These are phyloP conservation scores for Anethum foeniculum DNA, from an alignment of 140 eudicot genomes.

Conservation along the genomic window DNA sequence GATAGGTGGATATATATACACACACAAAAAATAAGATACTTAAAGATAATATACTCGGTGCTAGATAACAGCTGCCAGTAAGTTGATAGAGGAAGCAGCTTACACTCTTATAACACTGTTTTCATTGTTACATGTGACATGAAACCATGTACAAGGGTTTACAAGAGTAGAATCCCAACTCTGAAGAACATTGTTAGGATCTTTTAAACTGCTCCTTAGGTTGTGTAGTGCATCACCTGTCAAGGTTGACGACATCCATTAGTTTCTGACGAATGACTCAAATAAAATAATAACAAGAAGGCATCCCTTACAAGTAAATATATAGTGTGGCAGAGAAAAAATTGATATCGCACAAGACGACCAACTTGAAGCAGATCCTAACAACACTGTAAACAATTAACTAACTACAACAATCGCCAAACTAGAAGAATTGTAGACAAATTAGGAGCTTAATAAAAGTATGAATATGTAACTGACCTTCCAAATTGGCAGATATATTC, in stretches of 20 bases:
- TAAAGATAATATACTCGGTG: background rate
- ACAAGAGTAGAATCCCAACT: conserved; percentile 11
- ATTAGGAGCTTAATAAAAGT: background rate
- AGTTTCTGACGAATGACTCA: background rate
- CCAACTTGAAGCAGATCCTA: background rate
- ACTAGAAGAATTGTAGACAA: background rate
- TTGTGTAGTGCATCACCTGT: conserved; percentile 7
- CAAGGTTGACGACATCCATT: background rate
- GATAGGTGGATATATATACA: background rate
- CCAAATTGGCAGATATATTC: background rate
- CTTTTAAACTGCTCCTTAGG: background rate
- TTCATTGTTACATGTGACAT: conserved; percentile 8
- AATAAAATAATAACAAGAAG: background rate
- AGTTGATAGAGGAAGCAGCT: background rate
- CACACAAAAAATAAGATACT: background rate
- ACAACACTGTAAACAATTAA: background rate
- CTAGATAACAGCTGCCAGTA: background rate
- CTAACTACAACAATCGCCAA: background rate
- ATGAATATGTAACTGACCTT: background rate
- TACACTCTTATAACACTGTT: conserved; percentile 11
- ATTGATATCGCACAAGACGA: background rate
- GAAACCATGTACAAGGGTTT: conserved; percentile 13
- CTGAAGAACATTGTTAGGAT: conserved; percentile 11
- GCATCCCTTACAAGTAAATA: background rate
- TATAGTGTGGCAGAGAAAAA: background rate